A percentile compares a stretch with the other conserved stretches of the same genome.
phyloP scores from a whole-genome alignment of 768 basidiomycete genomes.

The Cystobasidium ongulense region DNA sequence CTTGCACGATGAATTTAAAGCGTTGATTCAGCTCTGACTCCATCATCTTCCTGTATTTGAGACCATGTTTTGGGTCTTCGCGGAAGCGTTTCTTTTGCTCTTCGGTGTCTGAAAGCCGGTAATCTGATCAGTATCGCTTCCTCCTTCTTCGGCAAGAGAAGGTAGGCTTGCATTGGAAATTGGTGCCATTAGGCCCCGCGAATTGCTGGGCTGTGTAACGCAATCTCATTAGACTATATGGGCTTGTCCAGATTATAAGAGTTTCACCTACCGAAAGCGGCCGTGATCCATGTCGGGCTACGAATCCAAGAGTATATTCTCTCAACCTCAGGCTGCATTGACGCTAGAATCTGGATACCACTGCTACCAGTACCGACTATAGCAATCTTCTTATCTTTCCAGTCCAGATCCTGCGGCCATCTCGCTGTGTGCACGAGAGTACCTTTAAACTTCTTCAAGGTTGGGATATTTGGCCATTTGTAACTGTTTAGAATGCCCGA shows the following conservation, averaged over 20 bases:
- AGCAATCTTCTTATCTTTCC: slow-evolving; percentile 1
- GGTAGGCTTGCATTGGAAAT: background rate
- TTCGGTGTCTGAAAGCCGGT: background rate
- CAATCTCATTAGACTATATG: too few relatives aligned
- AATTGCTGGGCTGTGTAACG: slow-evolving; percentile 13
- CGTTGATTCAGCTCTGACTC: slow-evolving; percentile 11
- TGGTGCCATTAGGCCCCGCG: background rate
- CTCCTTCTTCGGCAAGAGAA: too few relatives aligned
- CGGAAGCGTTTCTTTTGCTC: background rate
- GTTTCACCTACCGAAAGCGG: background rate
- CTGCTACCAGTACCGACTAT: background rate
- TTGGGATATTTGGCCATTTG: slow-evolving; percentile 3
- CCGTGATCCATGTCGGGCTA: background rate
- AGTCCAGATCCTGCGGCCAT: background rate
- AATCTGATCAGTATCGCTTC: too few relatives aligned
- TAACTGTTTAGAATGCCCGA: slow-evolving; percentile 1
- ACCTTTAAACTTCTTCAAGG: background rate
- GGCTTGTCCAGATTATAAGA: background rate
- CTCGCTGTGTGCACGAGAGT: background rate
- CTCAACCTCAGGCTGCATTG: background rate
- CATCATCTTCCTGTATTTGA: slow-evolving; percentile 8
- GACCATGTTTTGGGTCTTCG: background rate
- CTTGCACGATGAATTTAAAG: slow-evolving; percentile 1
- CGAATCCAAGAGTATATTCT: background rate
- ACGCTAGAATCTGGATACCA: background rate